phyloP scores from a whole-genome alignment of 176 grass and related monocot genomes.

The Ensete ventricosum region DNA sequence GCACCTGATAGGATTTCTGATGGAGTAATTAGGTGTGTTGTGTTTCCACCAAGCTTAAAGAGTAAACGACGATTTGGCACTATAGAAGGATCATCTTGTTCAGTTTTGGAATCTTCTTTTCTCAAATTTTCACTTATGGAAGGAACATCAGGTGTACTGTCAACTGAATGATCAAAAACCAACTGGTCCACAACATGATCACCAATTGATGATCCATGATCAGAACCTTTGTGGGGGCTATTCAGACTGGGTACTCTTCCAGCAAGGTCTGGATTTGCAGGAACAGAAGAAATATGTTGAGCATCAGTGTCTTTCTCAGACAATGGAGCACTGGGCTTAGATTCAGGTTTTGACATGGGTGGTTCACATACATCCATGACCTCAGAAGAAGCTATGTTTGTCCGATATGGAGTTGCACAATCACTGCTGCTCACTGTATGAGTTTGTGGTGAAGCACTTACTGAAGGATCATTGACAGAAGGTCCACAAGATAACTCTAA shows the following conservation, averaged over 20 bases:
- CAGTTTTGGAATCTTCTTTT: slow-evolving; percentile 33
- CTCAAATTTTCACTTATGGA: slow-evolving; percentile 25
- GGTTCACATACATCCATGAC: slow-evolving; percentile 26
- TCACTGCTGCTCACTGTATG: slow-evolving; percentile 18
- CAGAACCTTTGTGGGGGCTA: slow-evolving; percentile 32
- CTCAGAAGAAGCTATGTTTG: slow-evolving; percentile 20
- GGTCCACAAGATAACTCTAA: slow-evolving; percentile 27
- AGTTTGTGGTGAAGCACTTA: slow-evolving; percentile 26
- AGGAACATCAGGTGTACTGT: slow-evolving; percentile 32
- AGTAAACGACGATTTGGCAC: slow-evolving; percentile 35
- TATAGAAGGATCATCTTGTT: slow-evolving; percentile 30
- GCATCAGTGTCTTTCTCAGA: slow-evolving; percentile 35
- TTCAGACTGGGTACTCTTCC: slow-evolving; percentile 31
- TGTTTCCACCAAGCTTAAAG: slow-evolving; percentile 31
- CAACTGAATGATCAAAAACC: slow-evolving; percentile 34
- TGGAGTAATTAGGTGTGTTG: slow-evolving; percentile 58
- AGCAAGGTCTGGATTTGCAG: slow-evolving; percentile 35
- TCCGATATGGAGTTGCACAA: slow-evolving; percentile 16
- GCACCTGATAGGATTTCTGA: slow-evolving; percentile 76
- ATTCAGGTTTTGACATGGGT: slow-evolving; percentile 29
- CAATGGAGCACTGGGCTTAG: slow-evolving; percentile 35
- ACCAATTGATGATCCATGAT: slow-evolving; percentile 31
- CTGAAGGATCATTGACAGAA: slow-evolving; percentile 32
- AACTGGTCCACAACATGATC: slow-evolving; percentile 39
- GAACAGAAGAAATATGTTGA: slow-evolving; percentile 27